Base-by-base conservation (phyloP, 805 yeast species). In the Barnettozyma botsteinii region DNA sequence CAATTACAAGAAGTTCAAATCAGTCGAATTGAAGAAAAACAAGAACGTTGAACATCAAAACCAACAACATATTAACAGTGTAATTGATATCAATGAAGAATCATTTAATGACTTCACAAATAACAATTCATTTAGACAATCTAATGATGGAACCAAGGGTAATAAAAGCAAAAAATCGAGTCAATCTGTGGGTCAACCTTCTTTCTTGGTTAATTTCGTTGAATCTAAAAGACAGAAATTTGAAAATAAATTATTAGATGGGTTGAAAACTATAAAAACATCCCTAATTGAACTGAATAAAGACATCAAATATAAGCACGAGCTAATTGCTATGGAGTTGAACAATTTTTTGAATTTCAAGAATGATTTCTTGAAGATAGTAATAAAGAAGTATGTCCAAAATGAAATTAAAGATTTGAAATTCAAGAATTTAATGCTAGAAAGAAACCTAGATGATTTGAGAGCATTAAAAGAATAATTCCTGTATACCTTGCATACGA, bases 261-360 rank as follows among this genome's bases (percentile, higher is more conserved):
- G 68, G 22, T 55, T 67, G 35, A 54, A 66, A 5, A 71, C 66
- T n/a, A 59, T 66, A 18, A 66, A 71, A 35, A 56, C 60, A 24
- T 64, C 63, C 30, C 56, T 81, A 31, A 49, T 66, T 44, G 62
- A 56, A 10, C 48, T 80, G 33, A 74, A 70, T 44, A 44, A 53
- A 15, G 75, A 69, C 4, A 68, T 83, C 19, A 75, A 69, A 39
- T 45, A 48, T 19, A 69, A 63, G n/a, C 85, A 83, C 56, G 91
- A 83, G 50, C 49, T 57, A 2, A 48, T 81, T 4, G 88, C 89
- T 1, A 70, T 75, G 37, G 83, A 79, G 54, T 62, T 81, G 15
- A 79, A 79, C 37, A 74, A 71, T 37, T 80, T 74, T 44, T 60
- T 81, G 48, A 66, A 64, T 38, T 78, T 72, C 58, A 73, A 74